Evolutionary conservation across 2,329 filamentous ascomycete genomes (phyloP).

Genomic region (Phialocephala subalpina): DNA sequence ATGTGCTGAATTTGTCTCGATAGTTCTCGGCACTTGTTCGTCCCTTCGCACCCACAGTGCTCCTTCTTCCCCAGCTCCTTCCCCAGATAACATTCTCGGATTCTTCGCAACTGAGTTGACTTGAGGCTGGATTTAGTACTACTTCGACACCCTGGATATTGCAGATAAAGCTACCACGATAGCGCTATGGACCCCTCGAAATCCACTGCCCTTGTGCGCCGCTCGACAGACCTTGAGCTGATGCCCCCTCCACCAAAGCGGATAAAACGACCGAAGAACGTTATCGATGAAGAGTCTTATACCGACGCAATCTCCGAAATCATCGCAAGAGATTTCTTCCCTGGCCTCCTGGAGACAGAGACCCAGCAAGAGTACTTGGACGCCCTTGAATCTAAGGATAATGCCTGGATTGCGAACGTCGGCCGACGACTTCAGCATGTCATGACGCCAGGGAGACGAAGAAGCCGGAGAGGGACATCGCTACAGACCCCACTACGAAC

Average conservation of each 20-base stretch:
- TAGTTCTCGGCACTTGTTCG: neutral
- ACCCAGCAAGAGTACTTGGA: constrained; percentile 92
- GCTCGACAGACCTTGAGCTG: constrained; percentile 69
- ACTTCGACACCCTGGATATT: neutral
- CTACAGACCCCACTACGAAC: constrained; percentile 43
- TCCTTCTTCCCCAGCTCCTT: too few relatives aligned
- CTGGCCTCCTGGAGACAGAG: constrained; percentile 84
- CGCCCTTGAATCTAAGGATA: constrained; percentile 85
- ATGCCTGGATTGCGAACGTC: constrained; percentile 85
- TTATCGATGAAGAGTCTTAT: constrained; percentile 94
- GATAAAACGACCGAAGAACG: constrained; percentile 87
- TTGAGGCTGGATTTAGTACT: neutral
- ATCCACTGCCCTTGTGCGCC: constrained; percentile 69
- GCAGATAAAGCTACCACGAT: neutral
- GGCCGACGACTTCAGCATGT: constrained; percentile 75
- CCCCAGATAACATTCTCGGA: neutral
- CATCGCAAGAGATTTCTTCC: constrained; percentile 96
- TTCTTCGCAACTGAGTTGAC: neutral
- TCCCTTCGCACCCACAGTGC: neutral
- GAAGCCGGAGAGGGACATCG: constrained; percentile 44
- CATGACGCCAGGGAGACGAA: constrained; percentile 78
- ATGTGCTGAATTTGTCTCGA: neutral
- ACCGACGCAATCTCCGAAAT: constrained; percentile 91
- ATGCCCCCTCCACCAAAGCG: constrained; percentile 95
- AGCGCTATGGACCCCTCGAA: constrained; percentile 24